Evolutionary conservation across 2,329 filamentous ascomycete genomes (phyloP).

Genomic region (Aspergillus thermomutatus): DNA sequence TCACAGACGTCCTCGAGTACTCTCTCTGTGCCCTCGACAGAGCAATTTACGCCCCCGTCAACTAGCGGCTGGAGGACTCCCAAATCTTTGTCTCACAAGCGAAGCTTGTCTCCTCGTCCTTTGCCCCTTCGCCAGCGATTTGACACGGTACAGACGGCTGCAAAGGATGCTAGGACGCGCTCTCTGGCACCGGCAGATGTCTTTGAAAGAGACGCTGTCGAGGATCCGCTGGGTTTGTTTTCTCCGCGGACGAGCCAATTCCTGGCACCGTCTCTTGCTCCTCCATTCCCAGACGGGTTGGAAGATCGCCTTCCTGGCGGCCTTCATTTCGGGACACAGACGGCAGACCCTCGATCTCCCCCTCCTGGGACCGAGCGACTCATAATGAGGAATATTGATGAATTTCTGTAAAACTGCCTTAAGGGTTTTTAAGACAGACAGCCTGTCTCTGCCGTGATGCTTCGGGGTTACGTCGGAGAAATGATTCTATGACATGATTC

Average conservation of each 20-base stretch:
- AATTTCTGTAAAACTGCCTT: conserved; percentile 37
- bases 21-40: conserved; percentile 24
- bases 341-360: conserved; percentile 40
- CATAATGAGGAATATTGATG: conserved; percentile 46
- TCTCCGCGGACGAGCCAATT: conserved; percentile 46
- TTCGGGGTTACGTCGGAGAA: conserved; percentile 14
- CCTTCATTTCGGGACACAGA: conserved; percentile 17
- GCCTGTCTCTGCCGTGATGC: not conserved
- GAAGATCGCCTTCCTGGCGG: conserved; percentile 10
- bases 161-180: conserved; percentile 20
- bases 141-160: conserved; percentile 16
- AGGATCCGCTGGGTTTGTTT: conserved; percentile 36
- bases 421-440: conserved; percentile 7
- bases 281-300: conserved; percentile 29
- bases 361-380: conserved; percentile 36
- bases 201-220: conserved; percentile 37
- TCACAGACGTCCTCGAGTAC: conserved; percentile 24
- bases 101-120: conserved; percentile 34
- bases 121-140: conserved; percentile 39
- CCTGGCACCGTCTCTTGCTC: conserved; percentile 34
- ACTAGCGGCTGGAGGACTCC: conserved; percentile 21
- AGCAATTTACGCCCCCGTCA: conserved; percentile 23
- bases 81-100: conserved; percentile 28
- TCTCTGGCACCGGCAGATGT: conserved; percentile 34
- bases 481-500: conserved; percentile 29